Base-by-base conservation (phyloP, 2,329 filamentous ascomycete genomes). In the Lithohypha guttulata region DNA sequence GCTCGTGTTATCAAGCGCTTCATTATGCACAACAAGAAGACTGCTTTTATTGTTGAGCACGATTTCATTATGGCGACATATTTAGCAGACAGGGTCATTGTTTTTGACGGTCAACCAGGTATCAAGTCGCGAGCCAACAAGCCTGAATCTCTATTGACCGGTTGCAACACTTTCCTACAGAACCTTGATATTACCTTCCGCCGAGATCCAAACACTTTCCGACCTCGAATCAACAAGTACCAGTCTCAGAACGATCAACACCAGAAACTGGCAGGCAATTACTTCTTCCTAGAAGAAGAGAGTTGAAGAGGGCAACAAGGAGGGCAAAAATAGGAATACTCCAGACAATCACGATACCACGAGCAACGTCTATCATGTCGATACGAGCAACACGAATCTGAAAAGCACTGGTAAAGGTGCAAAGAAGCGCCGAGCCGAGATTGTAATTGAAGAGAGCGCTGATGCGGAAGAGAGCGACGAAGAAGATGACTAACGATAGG, bases 1-100 rank as follows among this genome's bases (percentile, higher is more conserved):
- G 82, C 89, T 31, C 82, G 87, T 59, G 93, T 98, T 59, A 98
- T 98, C 70, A 98, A 98, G 74, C 82, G 91, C 51, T 98, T 93
- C 74, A 98, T 98, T 65, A 98, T 98, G 91, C 89, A 98, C 71
- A 80, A 86, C 55, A 96, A 96, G 79, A 96, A 96, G 77, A 98
- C 91, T 1, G 91, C 91, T 35, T 98, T 98, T 62, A 79, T 98
- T 52, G 89, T 98, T 60, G 91, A 98, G 78, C 91, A 98, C 81
- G 91, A 98, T 74, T 96, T 98, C 70, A 94, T 96, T 69, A 95
- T 96, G 87, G 77, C 77, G 27, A 81, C 77, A 29, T 81, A 81
- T 57, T 71, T 81, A 32, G 77, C 91, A 31, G 93, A 98, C 58
- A 84, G 91, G 51, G 91, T 98, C 62, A 98, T 98, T 57, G 91